A percentile compares a stretch with the other conserved stretches of the same genome.
Conservation (phyloP, 352 stramenopile species). For the Phytophthora citrophthora region DNA sequence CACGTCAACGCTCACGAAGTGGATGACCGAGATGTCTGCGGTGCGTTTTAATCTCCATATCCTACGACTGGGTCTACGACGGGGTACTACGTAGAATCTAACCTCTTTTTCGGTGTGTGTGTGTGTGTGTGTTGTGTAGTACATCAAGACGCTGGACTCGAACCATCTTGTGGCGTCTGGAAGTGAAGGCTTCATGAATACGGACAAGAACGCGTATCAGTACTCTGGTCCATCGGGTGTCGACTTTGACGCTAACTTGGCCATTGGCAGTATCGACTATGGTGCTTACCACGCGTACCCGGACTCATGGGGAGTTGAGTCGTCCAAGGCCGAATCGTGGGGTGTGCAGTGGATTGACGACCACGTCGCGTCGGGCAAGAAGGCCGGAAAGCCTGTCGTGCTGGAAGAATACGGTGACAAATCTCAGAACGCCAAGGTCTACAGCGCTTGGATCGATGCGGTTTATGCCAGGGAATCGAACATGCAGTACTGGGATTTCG, state of each 20-base stretch:
- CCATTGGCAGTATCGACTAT: constrained; percentile 39
- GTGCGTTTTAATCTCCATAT: constrained; percentile 3
- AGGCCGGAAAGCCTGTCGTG: constrained; percentile 31
- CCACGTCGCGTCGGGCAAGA: constrained; percentile 26
- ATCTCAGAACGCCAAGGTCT: constrained; percentile 19
- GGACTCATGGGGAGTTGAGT: constrained; percentile 39
- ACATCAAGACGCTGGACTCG: constrained; percentile 42
- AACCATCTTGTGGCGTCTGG: constrained; percentile 40
- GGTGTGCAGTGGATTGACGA: constrained; percentile 41
- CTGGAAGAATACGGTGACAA: constrained; percentile 39
- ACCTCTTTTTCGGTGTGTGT: not conserved
- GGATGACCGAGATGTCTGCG: constrained; percentile 43
- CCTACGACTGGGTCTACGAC: no score
- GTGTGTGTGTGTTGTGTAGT: constrained; percentile 8
- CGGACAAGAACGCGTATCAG: constrained; percentile 41
- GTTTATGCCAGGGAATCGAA: constrained; percentile 23
- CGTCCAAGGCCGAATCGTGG: constrained; percentile 31
- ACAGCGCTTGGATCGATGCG: constrained; percentile 31
- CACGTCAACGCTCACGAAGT: constrained; percentile 29
- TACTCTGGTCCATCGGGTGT: constrained; percentile 43
- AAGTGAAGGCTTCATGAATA: constrained; percentile 48
- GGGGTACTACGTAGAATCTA: not conserved
- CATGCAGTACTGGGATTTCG: constrained; percentile 48
- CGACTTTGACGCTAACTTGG: constrained; percentile 40
- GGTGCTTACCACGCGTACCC: constrained; percentile 43